Evolutionary conservation across 257 asterid genomes (phyloP).

Genomic region (Cordia subcordata): DNA sequence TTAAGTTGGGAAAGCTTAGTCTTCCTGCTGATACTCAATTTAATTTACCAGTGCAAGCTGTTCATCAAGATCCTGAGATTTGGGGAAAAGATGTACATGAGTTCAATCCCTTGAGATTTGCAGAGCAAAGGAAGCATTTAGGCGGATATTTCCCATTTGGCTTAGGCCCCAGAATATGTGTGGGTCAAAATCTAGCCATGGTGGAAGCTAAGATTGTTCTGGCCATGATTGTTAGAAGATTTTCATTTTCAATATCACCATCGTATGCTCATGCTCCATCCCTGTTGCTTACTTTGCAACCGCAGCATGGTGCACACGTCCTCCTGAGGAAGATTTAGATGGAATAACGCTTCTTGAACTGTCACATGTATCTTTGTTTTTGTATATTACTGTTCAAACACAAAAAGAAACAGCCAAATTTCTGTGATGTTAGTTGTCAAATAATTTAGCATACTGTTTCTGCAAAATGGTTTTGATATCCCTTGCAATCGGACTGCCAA

Average conservation of each 20-base stretch:
- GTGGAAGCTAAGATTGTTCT: conserved; percentile 31
- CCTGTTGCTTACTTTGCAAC: conserved; percentile 17
- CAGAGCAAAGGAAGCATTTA: conserved; percentile 20
- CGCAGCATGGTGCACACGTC: conserved; percentile 31
- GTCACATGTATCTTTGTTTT: no score
- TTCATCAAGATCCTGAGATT: conserved; percentile 22
- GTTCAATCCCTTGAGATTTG: conserved; percentile 34
- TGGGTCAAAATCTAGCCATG: conserved; percentile 31
- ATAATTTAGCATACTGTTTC: no score
- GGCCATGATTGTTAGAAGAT: conserved; percentile 22
- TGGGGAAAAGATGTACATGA: conserved; percentile 40
- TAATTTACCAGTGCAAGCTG: conserved; percentile 18
- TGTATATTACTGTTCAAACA: no score
- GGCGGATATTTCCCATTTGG: conserved; percentile 32
- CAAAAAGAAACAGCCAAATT: no score
- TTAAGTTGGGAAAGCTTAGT: conserved; percentile 23
- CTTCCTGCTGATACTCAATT: conserved; percentile 28
- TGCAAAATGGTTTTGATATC: no score
- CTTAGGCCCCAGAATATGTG: conserved; percentile 34
- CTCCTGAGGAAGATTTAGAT: conserved; percentile 15
- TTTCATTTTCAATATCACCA: conserved; percentile 24
- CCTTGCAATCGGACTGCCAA: no score
- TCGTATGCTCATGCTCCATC: conserved; percentile 34
- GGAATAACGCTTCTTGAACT: background rate
- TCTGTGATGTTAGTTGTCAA: no score